These are phyloP conservation scores for Aspergillus ostianus DNA, from an alignment of 495 filamentous ascomycete species.

Conservation along the genomic window DNA sequence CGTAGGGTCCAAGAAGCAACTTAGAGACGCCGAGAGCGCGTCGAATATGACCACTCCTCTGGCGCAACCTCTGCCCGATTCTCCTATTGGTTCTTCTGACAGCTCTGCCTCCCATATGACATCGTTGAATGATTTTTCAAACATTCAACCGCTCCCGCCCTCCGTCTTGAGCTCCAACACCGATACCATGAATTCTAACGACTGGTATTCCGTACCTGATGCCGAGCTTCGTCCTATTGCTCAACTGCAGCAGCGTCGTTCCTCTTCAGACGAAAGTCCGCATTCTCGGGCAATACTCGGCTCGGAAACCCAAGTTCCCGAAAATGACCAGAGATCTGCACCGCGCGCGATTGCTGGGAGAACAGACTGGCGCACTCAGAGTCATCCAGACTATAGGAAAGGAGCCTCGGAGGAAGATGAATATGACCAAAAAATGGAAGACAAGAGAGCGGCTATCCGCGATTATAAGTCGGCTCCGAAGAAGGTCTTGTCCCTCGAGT, in stretches of 20 bases:
- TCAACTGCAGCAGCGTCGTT: constrained; percentile 26
- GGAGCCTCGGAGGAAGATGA: constrained; percentile 39
- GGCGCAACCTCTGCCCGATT: constrained; percentile 62
- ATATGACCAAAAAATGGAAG: constrained; percentile 43
- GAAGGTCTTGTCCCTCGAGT: constrained; percentile 43
- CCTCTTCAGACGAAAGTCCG: constrained; percentile 28
- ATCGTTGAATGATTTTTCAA: constrained; percentile 33
- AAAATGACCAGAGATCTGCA: constrained; percentile 42
- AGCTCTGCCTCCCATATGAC: constrained; percentile 32
- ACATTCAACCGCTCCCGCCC: constrained; percentile 43
- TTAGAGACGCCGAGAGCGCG: constrained; percentile 61
- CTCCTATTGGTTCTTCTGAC: constrained; percentile 32
- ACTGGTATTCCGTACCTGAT: constrained; percentile 37
- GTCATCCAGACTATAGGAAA: constrained; percentile 18
- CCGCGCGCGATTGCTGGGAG: constrained; percentile 45
- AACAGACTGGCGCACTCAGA: constrained; percentile 39
- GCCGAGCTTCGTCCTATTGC: constrained; percentile 21
- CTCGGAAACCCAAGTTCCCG: constrained; percentile 20
- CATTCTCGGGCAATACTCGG: constrained; percentile 24
- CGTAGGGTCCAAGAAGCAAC: constrained; percentile 29
- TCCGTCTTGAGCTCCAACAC: constrained; percentile 43
- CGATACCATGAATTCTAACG: constrained; percentile 29
- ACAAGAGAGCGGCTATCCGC: constrained; percentile 44
- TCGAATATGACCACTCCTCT: constrained; percentile 80
- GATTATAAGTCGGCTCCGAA: constrained; percentile 47